A percentile compares a stretch with the other conserved stretches of the same genome.
phyloP scores from a whole-genome alignment of 305 asterid genomes.

The Solanum hybrid region DNA sequence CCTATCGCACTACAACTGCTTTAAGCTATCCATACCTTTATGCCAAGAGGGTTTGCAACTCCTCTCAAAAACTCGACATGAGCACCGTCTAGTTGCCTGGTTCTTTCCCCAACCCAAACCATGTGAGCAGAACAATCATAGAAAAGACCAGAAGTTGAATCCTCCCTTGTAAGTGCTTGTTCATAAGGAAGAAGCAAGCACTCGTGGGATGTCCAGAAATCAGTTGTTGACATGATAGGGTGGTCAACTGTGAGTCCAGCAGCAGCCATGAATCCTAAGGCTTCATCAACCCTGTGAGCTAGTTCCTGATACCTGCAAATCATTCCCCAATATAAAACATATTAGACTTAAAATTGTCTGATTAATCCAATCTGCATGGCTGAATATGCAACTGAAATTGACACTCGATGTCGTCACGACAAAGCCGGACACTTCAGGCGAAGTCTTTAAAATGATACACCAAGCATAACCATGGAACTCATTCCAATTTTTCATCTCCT shows the following conservation, averaged over 20 bases:
- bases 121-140: constrained; percentile 87
- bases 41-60: constrained; percentile 71
- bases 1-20: not conserved
- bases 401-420: not conserved
- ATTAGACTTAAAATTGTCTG: not conserved
- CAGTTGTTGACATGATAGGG: constrained; percentile 71
- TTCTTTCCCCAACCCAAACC: constrained; percentile 85
- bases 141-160: constrained; percentile 64
- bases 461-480: not conserved
- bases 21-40: constrained; percentile 36
- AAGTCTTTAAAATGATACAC: not conserved
- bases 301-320: constrained; percentile 59
- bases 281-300: constrained; percentile 83
- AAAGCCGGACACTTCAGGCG: not conserved
- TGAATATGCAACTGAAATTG: not conserved
- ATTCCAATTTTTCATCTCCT: not conserved
- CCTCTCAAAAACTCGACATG: constrained; percentile 78
- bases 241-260: constrained; percentile 75
- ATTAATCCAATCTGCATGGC: not conserved
- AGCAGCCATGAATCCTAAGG: constrained; percentile 87
- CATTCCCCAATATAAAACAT: constrained; percentile 1
- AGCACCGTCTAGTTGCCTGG: constrained; percentile 74
- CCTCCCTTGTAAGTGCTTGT: constrained; percentile 67
- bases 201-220: constrained; percentile 85
- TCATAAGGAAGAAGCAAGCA: constrained; percentile 71